Conservation (phyloP, 2,329 filamentous ascomycete genomes). For the Fusarium penzigii region DNA sequence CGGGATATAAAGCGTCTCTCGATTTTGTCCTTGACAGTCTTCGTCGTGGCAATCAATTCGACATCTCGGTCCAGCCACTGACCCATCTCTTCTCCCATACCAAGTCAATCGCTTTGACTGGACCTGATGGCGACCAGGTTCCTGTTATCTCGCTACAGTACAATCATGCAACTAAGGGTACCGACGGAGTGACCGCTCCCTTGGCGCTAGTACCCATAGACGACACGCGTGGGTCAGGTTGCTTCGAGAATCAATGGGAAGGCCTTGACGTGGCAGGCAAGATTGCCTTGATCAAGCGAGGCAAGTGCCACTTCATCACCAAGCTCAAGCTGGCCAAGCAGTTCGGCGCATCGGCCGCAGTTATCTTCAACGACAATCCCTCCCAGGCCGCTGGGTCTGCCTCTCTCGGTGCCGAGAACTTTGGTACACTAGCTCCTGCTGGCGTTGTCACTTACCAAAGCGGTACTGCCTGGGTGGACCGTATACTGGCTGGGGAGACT, state of each 20-base stretch:
- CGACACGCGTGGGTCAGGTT: conserved; percentile 34
- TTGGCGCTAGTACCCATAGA: conserved; percentile 36
- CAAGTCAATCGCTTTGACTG: conserved; percentile 1
- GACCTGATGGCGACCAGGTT: conserved; percentile 4
- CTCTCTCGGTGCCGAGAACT: conserved; percentile 49
- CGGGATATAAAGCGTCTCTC: conserved; percentile 17
- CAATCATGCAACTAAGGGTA: conserved; percentile 40
- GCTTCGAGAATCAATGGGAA: conserved; percentile 41
- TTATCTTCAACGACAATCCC: conserved; percentile 63
- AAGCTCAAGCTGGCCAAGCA: conserved; percentile 41
- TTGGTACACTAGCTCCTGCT: conserved; percentile 35
- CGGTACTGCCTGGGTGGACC: conserved; percentile 35
- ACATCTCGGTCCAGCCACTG: conserved; percentile 12
- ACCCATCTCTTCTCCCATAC: conserved; percentile 14
- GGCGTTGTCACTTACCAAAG: conserved; percentile 36
- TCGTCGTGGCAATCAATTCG: not conserved
- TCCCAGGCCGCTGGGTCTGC: conserved; percentile 45
- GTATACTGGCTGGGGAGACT: conserved; percentile 32
- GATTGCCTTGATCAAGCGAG: conserved; percentile 44
- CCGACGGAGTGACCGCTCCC: conserved; percentile 32
- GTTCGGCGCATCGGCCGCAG: conserved; percentile 42
- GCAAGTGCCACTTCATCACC: conserved; percentile 40
- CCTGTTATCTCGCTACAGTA: conserved; percentile 38
- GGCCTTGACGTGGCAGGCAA: conserved; percentile 42
- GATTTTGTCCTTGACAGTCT: conserved; percentile 7